Conservation (phyloP, 2,329 filamentous ascomycete genomes). For the Sporothrix sp. region DNA sequence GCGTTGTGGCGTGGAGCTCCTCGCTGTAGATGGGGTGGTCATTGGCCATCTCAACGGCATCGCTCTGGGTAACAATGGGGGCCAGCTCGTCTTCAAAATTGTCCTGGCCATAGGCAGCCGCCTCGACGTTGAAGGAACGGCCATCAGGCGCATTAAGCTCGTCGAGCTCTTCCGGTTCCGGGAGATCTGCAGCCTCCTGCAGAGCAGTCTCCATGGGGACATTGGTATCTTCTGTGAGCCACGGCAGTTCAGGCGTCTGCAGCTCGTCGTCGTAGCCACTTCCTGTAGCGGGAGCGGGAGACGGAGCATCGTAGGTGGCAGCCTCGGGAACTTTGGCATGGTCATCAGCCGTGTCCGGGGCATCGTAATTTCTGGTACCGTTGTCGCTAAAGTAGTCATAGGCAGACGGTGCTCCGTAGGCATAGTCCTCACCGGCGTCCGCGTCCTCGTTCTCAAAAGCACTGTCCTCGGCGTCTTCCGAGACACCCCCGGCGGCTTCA, state of each 20-base stretch:
- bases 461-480: not conserved
- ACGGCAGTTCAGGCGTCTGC: not conserved
- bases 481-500: too few relatives aligned
- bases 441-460: not conserved
- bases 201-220: not conserved
- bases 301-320: not conserved
- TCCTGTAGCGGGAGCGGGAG: not conserved
- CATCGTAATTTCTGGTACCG: not conserved
- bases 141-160: too few relatives aligned
- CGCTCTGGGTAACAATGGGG: not conserved
- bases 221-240: not conserved
- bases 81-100: conserved; percentile 5
- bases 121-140: not conserved
- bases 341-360: not conserved
- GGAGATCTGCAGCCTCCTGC: too few relatives aligned
- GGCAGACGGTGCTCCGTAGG: not conserved
- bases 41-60: not conserved
- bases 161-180: too few relatives aligned
- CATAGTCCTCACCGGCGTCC: not conserved
- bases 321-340: not conserved
- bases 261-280: not conserved
- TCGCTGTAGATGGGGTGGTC: conserved; percentile 1
- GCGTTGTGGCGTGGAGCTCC: not conserved
- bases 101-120: not conserved
- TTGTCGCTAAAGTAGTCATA: conserved; percentile 6